Percentiles rank a stretch among this genome's conserved stretches.
Conservation (phyloP, 148 eudicot genomes). For the Fagopyrum homotropicum region DNA sequence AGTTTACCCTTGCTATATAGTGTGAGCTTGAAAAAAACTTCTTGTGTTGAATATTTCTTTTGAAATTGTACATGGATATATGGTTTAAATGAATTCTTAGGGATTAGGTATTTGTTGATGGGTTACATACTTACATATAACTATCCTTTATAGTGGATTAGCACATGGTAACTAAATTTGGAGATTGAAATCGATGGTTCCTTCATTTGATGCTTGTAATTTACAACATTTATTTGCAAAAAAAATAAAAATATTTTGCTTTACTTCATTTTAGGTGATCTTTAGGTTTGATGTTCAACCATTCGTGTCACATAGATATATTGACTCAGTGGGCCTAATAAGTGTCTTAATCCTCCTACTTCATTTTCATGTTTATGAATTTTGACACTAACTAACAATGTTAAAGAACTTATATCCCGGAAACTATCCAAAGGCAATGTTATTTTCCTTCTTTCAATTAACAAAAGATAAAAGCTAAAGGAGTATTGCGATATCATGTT, state of each 20-base stretch:
- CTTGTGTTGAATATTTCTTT: neutral
- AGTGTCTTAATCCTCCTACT: conserved; percentile 17
- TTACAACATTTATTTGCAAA: neutral
- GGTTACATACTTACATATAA: neutral
- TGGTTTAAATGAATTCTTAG: neutral
- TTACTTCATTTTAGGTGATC: neutral
- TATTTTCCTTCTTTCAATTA: neutral
- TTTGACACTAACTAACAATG: neutral
- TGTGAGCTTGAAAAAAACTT: neutral
- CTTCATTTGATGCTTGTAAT: neutral
- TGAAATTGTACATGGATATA: neutral
- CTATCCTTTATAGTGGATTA: conserved; percentile 17
- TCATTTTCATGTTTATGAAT: neutral
- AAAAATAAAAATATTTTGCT: neutral
- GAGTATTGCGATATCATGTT: conserved; percentile 15
- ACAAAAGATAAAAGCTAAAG: neutral
- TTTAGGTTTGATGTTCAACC: conserved; percentile 83
- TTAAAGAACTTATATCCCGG: neutral
- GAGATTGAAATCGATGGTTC: neutral
- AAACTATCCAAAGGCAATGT: neutral
- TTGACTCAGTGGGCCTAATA: conserved; percentile 80
- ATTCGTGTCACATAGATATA: conserved; percentile 65
- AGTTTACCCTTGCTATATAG: neutral
- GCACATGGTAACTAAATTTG: conserved; percentile 64
- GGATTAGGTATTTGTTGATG: neutral